Evolutionary conservation across 352 stramenopile genomes (phyloP).

Genomic region (Globisporangium uncinulatum): DNA sequence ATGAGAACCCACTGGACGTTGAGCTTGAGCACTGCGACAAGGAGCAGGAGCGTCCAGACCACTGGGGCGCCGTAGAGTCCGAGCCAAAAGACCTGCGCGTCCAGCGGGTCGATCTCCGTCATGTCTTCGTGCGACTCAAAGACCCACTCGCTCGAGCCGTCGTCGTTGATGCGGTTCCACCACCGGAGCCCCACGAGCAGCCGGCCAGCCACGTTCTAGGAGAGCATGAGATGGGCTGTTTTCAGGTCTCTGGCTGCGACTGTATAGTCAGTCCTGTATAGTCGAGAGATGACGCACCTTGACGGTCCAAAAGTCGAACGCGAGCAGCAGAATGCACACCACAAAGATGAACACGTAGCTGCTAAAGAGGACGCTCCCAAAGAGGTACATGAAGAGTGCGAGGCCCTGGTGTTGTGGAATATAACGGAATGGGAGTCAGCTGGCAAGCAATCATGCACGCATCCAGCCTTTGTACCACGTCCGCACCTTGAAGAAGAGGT

Average conservation of each 20-base stretch:
- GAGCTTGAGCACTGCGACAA: constrained; percentile 92
- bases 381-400: constrained; percentile 93
- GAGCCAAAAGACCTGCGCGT: constrained; percentile 94
- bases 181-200: constrained; percentile 94
- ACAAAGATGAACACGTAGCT: constrained; percentile 97
- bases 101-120: constrained; percentile 83
- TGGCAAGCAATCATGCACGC: neutral
- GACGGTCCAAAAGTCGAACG: constrained; percentile 98
- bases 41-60: constrained; percentile 88
- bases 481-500: constrained; percentile 94
- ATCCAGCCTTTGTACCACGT: neutral
- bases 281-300: constrained; percentile 55
- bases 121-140: constrained; percentile 94
- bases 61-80: constrained; percentile 93
- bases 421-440: neutral
- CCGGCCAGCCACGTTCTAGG: constrained; percentile 80
- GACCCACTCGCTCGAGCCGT: constrained; percentile 94
- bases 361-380: constrained; percentile 85
- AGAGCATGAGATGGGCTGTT: no score
- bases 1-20: constrained; percentile 94
- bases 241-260: no score
- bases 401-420: constrained; percentile 24
- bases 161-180: constrained; percentile 97
- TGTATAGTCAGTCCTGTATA: neutral
- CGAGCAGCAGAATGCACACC: constrained; percentile 93